phyloP scores from a whole-genome alignment of 2,329 filamentous ascomycete species.

The Chrysoporthe deuterocubensis region DNA sequence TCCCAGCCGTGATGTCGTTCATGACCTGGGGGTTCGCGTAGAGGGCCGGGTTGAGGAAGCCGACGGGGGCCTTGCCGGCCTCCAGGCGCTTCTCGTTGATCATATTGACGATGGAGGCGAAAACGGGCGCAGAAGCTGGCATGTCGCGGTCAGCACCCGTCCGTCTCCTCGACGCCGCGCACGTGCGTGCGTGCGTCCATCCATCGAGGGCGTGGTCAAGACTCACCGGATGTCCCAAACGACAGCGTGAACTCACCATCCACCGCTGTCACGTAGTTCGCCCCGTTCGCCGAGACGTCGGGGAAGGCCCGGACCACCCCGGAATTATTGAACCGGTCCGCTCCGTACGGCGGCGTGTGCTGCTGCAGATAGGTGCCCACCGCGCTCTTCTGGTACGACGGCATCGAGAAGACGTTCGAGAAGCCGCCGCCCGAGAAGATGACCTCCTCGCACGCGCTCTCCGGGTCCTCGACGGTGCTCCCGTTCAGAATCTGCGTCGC shows the following conservation, averaged over 20 bases:
- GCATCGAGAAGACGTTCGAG: constrained; percentile 51
- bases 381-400: constrained; percentile 50
- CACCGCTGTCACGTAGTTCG: constrained; percentile 48
- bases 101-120: constrained; percentile 41
- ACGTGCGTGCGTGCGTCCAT: not conserved
- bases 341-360: constrained; percentile 46
- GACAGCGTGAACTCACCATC: constrained; percentile 47
- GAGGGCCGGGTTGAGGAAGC: constrained; percentile 43
- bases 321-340: constrained; percentile 51
- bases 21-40: constrained; percentile 32
- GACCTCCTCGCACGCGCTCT: constrained; percentile 50
- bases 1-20: constrained; percentile 11
- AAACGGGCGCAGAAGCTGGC: constrained; percentile 39
- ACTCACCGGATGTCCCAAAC: constrained; percentile 51
- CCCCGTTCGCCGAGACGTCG: constrained; percentile 51
- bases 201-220: not conserved
- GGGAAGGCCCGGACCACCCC: constrained; percentile 51
- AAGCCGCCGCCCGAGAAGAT: constrained; percentile 55
- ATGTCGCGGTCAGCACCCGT: not conserved
- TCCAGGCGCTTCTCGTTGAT: constrained; percentile 44
- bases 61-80: constrained; percentile 40
- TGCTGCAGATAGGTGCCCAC: constrained; percentile 47
- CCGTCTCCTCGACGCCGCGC: not conserved
- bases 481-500: constrained; percentile 50
- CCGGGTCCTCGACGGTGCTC: constrained; percentile 42